Evolutionary conservation across 176 grass and related monocot genomes (phyloP), one percentile per base, ranked within the genome.

Genomic region (Canna indica): DNA sequence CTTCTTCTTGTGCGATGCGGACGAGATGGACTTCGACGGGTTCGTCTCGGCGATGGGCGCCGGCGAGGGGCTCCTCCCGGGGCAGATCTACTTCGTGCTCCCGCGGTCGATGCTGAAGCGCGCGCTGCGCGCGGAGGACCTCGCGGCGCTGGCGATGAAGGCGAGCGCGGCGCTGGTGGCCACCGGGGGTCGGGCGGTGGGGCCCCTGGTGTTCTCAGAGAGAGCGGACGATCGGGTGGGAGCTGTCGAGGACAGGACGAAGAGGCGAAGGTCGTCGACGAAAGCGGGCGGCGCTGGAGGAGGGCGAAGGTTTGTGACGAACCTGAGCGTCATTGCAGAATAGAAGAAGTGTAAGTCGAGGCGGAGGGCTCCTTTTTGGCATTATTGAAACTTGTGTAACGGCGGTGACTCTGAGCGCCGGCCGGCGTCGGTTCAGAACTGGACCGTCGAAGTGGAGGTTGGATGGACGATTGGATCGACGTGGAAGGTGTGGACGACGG

Each of bases 31-130:
- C 46, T 80, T 96, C 68, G 79, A 88, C 34, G 82, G 75, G 0
- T 35, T 64, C 69, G 34, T 96, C 20, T 56, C 60, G 1, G 81
- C 73, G 46, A 57, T 81, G 5, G 45, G 18, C 1, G 67, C 27
- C 11, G 56, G 28, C 27, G 86, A 83, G 41, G 81, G 82, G 73
- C 73, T 96, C 56, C 63, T 71, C 69, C 76, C 72, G 18, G 92
- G 88, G 53, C 85, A 96, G 78, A 88, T 96, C 70, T 96, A 96
- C 75, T 96, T 96, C 78, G 73, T 88, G 53, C 82, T 96, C 54
- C 88, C 83, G 0, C 33, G 20, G 33, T 60, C 80, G 39, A 79
- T 83, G 76, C 78, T 78, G 76, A 80, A 75, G 28, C 83, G 83
- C 25, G 24, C 65, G 12, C 76, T 96, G 17, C 79, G 67, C 33